Conservation (phyloP, 305 asterid species). For the Ilex paraguariensis region DNA sequence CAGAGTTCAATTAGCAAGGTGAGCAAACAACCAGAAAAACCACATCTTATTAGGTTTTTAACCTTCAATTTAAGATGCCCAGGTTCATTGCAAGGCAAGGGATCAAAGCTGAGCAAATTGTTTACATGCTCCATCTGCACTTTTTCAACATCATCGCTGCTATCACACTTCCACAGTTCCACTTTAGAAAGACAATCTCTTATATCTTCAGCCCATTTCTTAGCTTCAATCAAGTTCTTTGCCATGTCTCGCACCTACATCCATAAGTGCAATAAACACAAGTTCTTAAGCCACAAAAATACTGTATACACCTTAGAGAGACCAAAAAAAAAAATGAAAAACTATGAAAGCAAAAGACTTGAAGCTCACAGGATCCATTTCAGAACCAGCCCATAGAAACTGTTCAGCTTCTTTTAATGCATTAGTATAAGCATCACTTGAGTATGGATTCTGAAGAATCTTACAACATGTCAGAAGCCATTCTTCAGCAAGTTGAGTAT, state of each 20-base stretch:
- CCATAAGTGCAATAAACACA: conserved; percentile 12
- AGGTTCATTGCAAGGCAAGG: conserved; percentile 61
- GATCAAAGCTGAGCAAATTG: conserved; percentile 47
- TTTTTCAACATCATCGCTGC: conserved; percentile 28
- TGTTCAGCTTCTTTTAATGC: conserved; percentile 80
- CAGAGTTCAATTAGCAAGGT: conserved; percentile 16
- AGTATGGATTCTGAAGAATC: conserved; percentile 61
- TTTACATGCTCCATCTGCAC: conserved; percentile 53
- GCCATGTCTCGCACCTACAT: conserved; percentile 68
- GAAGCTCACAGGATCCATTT: conserved; percentile 78
- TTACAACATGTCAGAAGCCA: conserved; percentile 62
- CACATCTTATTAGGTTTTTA: conserved; percentile 15
- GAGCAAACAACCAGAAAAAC: background rate
- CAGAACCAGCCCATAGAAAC: conserved; percentile 95
- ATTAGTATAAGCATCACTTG: conserved; percentile 49
- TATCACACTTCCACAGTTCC: conserved; percentile 47
- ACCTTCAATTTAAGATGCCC: conserved; percentile 64
- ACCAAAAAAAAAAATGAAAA: background rate
- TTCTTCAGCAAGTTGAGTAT: conserved; percentile 76
- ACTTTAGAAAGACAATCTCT: conserved; percentile 59
- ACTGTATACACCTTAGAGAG: background rate
- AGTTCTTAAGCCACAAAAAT: conserved; percentile 12
- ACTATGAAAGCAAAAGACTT: background rate
- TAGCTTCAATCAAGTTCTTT: conserved; percentile 59
- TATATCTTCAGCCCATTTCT: conserved; percentile 67